Base-by-base conservation (phyloP, 176 grass and related monocot genomes). In the Canna indica region DNA sequence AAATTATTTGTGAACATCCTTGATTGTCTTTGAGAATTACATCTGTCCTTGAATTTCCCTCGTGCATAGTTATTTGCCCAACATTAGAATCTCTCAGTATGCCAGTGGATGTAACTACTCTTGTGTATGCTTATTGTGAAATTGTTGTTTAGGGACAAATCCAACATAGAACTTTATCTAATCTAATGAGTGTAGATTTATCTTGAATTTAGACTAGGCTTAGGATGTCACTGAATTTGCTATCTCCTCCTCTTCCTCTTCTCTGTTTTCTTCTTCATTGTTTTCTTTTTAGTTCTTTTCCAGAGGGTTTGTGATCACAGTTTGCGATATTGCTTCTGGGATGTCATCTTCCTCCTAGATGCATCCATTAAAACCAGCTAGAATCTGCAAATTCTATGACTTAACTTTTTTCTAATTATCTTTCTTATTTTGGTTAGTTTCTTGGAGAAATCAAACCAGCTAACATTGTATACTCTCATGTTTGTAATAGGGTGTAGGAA, bases 401-500 rank as follows among this genome's bases (percentile, higher is more conserved):
- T 29, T 28, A 18, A 13, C 56, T 59, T 27, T 59, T n/a, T n/a
- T n/a, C n/a, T n/a, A n/a, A n/a, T n/a, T n/a, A n/a, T n/a, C n/a
- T n/a, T 50, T 22, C 50, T 54, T 3, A 54, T 20, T 54, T 54
- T 54, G 50, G 6, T n/a, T 5, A 50, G n/a, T 54, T 54, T 54
- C 17, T 54, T 54, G 50, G 17, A 54, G 5, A 54, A 17, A 22
- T 54, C 22, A 54, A 44, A 44, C 41, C 5, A 44, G 41, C 41
- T 11, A 8, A 44, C 41, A 44, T 4, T n/a, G 22, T 54, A 54
- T 54, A 18, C 7, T 54, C 22, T 54, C 15, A 66, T 68, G 32
- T 39, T 72, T 76, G 38, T 80, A 38, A 81, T 60, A 96, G 93
- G 93, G 93, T 78, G 88, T 96, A 68, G 93, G 93, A 74, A 91